phyloP scores from a whole-genome alignment of 179 eudicot genomes.

The Corrigiola litoralis region DNA sequence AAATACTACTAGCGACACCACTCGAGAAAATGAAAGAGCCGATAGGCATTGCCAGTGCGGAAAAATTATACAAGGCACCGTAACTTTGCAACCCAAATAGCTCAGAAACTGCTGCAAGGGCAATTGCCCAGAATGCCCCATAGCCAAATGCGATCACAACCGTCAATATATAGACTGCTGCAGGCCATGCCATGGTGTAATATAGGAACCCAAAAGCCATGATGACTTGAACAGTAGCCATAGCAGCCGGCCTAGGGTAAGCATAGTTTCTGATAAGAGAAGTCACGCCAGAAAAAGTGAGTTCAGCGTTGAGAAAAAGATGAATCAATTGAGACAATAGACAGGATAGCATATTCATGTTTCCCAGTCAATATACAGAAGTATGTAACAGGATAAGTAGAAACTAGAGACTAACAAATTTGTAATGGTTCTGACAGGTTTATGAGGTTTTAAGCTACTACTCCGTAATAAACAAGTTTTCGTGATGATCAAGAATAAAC shows the following conservation, averaged over 20 bases:
- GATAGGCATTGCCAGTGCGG: constrained; percentile 32
- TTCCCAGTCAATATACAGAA: too few species aligned
- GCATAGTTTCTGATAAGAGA: constrained; percentile 31
- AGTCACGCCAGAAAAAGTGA: neutral
- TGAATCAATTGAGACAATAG: too few species aligned
- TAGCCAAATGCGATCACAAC: constrained; percentile 30
- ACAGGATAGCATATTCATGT: too few species aligned
- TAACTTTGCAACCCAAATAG: constrained; percentile 37
- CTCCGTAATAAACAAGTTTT: neutral
- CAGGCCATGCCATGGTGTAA: constrained; percentile 42
- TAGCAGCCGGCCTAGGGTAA: constrained; percentile 39
- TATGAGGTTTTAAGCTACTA: too few species aligned
- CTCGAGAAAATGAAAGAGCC: constrained; percentile 61
- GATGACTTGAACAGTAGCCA: constrained; percentile 34
- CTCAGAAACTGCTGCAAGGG: constrained; percentile 40
- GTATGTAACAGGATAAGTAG: too few species aligned
- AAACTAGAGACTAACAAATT: too few species aligned
- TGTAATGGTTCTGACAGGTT: too few species aligned
- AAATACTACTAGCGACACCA: constrained; percentile 56
- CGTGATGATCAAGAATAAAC: neutral
- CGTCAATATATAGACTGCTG: constrained; percentile 29
- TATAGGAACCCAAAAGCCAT: constrained; percentile 38
- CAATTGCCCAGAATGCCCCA: constrained; percentile 46
- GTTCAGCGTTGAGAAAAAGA: too few species aligned
- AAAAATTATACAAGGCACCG: constrained; percentile 34